Evolutionary conservation across 768 basidiomycete genomes (phyloP).

Genomic region (Boletus patriciae): DNA sequence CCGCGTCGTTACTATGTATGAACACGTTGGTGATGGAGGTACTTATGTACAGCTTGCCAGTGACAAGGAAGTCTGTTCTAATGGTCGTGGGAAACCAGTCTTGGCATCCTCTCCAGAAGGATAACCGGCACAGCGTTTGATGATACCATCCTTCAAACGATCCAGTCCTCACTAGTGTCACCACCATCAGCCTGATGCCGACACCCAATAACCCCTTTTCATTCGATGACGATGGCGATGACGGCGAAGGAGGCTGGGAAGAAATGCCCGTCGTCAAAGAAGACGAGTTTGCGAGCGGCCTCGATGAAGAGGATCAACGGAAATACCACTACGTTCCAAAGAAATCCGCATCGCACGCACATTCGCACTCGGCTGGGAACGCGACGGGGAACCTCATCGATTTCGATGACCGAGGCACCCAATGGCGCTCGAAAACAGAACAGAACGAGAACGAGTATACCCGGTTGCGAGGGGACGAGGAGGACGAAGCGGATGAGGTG

Average conservation of each 20-base stretch:
- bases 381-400: slow-evolving; percentile 89
- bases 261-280: slow-evolving; percentile 89
- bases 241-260: slow-evolving; percentile 88
- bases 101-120: too few relatives aligned
- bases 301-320: slow-evolving; percentile 85
- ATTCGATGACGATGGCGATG: slow-evolving; percentile 46
- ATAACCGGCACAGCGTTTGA: background rate
- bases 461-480: slow-evolving; percentile 82
- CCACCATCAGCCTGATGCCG: slow-evolving; percentile 16
- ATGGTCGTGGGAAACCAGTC: slow-evolving; percentile 14
- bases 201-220: slow-evolving; percentile 21
- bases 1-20: too few relatives aligned
- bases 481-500: slow-evolving; percentile 92
- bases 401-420: slow-evolving; percentile 71
- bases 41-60: too few relatives aligned
- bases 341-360: slow-evolving; percentile 33
- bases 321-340: slow-evolving; percentile 76
- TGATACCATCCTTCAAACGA: slow-evolving; percentile 6
- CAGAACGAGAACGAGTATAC: slow-evolving; percentile 93
- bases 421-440: slow-evolving; percentile 83
- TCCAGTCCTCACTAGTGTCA: background rate
- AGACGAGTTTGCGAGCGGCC: slow-evolving; percentile 61
- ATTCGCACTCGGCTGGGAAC: slow-evolving; percentile 45
- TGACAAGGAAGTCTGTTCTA: too few relatives aligned
- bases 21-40: too few relatives aligned